Base-by-base conservation (phyloP, 2,329 filamentous ascomycete genomes). In the Apiospora malaysiana region DNA sequence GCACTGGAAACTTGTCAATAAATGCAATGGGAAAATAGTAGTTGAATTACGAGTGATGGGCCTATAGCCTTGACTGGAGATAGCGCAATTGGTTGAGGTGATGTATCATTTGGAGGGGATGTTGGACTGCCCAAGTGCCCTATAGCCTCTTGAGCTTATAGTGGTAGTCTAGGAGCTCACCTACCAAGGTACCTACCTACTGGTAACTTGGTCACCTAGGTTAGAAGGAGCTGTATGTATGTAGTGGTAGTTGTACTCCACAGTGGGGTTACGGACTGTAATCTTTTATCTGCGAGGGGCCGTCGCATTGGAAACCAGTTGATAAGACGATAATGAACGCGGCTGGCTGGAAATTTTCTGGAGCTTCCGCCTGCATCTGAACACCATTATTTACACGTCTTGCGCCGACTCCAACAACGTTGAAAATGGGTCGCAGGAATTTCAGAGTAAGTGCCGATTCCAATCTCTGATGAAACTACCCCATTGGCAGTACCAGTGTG, bases 271-370 rank as follows among this genome's bases (percentile, higher is more conserved):
- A 21, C 40, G 32, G 18, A 4, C 56, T 18, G 32, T 40, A 63
- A 63, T 63, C 56, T 21, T 40, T 63, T 63, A 63, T 63, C 56
- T 21, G 56, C 56, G 56, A 63, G 56, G 56, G 56, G 56, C 56
- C 37, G 56, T 63, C 56, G 56, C 56, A 63, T 63, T 40, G 56
- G 27, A 63, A 63, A 40, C 37, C 56, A 40, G 32, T 40, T 40
- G 56, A 63, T 63, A 63, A 63, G 56, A 63, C 32, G 56, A 40
- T 63, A 63, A 63, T 40, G 21, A n/a, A 32, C 18, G 56, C 37
- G 32, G 56, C 32, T 63, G 32, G 56, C 56, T 63, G 51, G 51
- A 63, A 63, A 40, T 40, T 63, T 63, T 63, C 8, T 63, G 56
- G 56, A 63, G 56, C 56, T 63, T 12, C 32, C 32, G 37, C 56